A percentile compares a stretch with the other conserved stretches of the same genome.
phyloP scores from a whole-genome alignment of 306 rosid genomes.

The Medicago ruthenica region DNA sequence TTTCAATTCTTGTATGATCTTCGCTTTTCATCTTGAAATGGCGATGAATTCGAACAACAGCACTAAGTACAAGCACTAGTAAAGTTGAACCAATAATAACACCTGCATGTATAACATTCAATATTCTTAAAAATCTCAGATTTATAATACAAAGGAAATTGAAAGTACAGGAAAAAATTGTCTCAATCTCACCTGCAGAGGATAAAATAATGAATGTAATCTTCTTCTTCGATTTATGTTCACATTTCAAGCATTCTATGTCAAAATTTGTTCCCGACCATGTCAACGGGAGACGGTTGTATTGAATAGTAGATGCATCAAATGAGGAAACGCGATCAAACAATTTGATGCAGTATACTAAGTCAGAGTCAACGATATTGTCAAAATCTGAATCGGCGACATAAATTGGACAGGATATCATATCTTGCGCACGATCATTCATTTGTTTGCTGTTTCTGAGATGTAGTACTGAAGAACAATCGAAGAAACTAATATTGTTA shows the following conservation, averaged over 20 bases:
- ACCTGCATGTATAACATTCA: neutral
- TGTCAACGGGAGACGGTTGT: fast-evolving
- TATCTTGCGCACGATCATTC: neutral
- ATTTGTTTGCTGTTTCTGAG: neutral
- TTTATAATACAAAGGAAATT: too few species aligned
- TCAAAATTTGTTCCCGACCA: conserved; percentile 15
- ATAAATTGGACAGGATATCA: conserved; percentile 32
- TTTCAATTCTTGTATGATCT: neutral
- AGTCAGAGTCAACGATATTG: neutral
- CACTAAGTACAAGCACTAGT: neutral
- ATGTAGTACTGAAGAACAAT: conserved; percentile 34
- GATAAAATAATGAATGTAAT: neutral
- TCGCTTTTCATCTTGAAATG: neutral
- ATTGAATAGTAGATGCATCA: fast-evolving
- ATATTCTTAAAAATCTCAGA: neutral
- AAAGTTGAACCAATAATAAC: neutral
- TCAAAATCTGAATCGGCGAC: fast-evolving
- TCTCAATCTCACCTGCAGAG: neutral
- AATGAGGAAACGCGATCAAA: neutral
- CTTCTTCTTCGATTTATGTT: neutral
- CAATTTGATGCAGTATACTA: neutral
- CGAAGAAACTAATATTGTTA: neutral
- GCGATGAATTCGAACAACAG: neutral
- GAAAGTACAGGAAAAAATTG: neutral
- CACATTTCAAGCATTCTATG: neutral